Percentiles rank a stretch among this genome's conserved stretches.
Evolutionary conservation across 2,329 filamentous ascomycete species (phyloP).

Genomic region (Pseudogymnoascus sp.): DNA sequence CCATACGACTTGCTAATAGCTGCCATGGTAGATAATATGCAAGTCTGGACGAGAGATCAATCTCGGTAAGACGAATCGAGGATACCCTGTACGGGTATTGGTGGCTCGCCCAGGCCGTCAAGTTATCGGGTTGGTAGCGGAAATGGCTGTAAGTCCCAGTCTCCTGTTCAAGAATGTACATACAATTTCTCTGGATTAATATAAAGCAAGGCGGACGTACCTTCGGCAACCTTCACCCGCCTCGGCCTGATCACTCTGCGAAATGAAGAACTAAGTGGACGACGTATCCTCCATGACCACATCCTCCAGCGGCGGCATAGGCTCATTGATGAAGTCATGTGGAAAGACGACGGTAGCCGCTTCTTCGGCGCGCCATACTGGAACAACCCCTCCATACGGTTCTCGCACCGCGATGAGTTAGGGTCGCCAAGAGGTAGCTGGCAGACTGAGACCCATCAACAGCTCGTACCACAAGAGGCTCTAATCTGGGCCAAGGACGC

Average conservation of each 20-base stretch:
- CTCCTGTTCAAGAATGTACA: neutral
- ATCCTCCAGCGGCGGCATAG: neutral
- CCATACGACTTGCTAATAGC: neutral
- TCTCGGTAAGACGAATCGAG: slow-evolving; percentile 8
- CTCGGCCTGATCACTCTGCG: slow-evolving; percentile 9
- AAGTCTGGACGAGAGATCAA: slow-evolving; percentile 4
- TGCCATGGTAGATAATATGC: neutral
- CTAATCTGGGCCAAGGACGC: slow-evolving; percentile 12
- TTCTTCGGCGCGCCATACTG: slow-evolving; percentile 8
- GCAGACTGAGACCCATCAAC: neutral
- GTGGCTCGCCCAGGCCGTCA: neutral
- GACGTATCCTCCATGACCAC: neutral
- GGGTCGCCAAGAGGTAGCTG: neutral
- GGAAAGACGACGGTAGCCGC: slow-evolving; percentile 5
- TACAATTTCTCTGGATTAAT: neutral
- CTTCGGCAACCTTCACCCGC: neutral
- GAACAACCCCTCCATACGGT: neutral
- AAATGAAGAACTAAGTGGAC: neutral
- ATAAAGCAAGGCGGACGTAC: neutral
- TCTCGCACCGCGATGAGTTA: neutral
- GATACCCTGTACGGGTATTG: slow-evolving; percentile 3
- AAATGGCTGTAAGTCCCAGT: slow-evolving; percentile 10
- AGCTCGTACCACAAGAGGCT: slow-evolving; percentile 10
- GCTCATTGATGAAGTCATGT: neutral
- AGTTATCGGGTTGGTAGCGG: slow-evolving; percentile 1